Base-by-base conservation (phyloP, 768 basidiomycete species). In the Boletus rubroflammeus region DNA sequence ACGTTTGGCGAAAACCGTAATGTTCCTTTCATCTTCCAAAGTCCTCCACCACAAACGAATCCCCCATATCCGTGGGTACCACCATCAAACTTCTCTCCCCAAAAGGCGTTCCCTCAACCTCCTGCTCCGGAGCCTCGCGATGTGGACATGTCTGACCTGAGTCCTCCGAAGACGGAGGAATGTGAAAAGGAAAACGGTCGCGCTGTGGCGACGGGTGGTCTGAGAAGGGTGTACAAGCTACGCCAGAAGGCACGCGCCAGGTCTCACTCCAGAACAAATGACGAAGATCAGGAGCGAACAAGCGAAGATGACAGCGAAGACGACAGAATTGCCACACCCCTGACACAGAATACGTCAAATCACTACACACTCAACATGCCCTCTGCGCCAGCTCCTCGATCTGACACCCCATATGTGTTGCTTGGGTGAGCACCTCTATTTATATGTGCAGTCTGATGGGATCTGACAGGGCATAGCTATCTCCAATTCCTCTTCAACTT, bases 401-500 rank as follows among this genome's bases (percentile, higher is more conserved):
- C 83, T 28, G 87, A 90, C 56, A 72, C 76, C 34, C 95, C 95
- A 21, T 91, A 93, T 71, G 74, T 94, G 50, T 75, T 97, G 28
- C 79, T 93, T 46, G 93, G 94, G 93, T 94, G 61, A 66, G 86
- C 29, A 25, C 14, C 48, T 48, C 56, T 34, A 32, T 28, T 47
- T 39, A 19, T 47, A 48, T 36, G 40, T 51, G 23, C 46, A 42
- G 54, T 26, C 39, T 64, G 56, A 64, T 54, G 47, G 46, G 48
- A 40, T 54, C 61, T 61, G 21, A 70, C 39, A 15, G 5, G 38
- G 17, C 11, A 40, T 57, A 90, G 91, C 57, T 98, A 98, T 71
- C 76, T 96, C 21, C 96, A 98, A 68, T 92, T 98, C 73, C 84
- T 90, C 72, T 97, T 97, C 76, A 97, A 98, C 71, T 73, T 90